Evolutionary conservation across 2,329 filamentous ascomycete genomes (phyloP).

Genomic region (Aureobasidium sp.): DNA sequence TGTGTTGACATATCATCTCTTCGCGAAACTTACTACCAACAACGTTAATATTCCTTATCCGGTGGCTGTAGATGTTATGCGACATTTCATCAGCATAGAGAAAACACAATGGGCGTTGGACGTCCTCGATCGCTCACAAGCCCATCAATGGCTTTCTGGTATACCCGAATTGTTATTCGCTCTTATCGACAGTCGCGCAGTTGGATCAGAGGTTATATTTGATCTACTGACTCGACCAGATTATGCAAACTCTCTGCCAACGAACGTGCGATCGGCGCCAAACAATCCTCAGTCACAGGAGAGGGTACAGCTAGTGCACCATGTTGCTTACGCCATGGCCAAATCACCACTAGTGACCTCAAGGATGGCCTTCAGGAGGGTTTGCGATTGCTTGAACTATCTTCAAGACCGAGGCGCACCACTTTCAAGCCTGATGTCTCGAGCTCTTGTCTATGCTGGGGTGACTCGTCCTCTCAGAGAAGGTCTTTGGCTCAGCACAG

Average conservation of each 20-base stretch:
- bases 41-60: not conserved
- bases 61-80: conserved; percentile 17
- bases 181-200: conserved; percentile 17
- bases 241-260: conserved; percentile 15
- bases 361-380: conserved; percentile 38
- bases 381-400: conserved; percentile 42
- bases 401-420: conserved; percentile 37
- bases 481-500: conserved; percentile 28
- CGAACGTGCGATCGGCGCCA: not conserved
- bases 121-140: conserved; percentile 18
- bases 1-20: not conserved
- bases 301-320: conserved; percentile 38
- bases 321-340: conserved; percentile 39
- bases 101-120: conserved; percentile 16
- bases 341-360: conserved; percentile 31
- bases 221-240: conserved; percentile 20
- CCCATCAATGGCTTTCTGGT: conserved; percentile 18
- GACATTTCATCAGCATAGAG: conserved; percentile 17
- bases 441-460: conserved; percentile 45
- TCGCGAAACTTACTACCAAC: not conserved
- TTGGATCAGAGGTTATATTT: conserved; percentile 18
- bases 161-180: conserved; percentile 20
- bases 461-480: conserved; percentile 38
- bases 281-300: conserved; percentile 25
- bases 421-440: conserved; percentile 36